A percentile compares a stretch with the other conserved stretches of the same genome.
Evolutionary conservation across 441 rosid species (phyloP).

Genomic region (Arabidopsis lyrata): DNA sequence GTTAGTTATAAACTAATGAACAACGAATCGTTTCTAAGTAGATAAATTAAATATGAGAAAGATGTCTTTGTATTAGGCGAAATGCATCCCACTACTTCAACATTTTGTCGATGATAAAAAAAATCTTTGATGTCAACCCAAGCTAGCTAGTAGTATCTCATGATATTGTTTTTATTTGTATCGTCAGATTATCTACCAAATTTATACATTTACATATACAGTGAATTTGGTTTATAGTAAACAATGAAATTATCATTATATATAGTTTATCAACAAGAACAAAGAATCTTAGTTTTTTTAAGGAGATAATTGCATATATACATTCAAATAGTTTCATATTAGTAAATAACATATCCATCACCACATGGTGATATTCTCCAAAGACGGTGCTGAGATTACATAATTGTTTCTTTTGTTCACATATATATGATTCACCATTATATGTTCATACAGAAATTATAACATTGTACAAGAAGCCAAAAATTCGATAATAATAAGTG

Average conservation of each 20-base stretch:
- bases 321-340: slow-evolving; percentile 7
- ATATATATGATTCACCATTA: slow-evolving; percentile 35
- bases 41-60: slow-evolving; percentile 3
- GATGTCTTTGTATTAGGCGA: slow-evolving; percentile 23
- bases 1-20: slow-evolving; percentile 12
- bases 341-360: slow-evolving; percentile 15
- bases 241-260: neutral
- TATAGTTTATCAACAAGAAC: neutral
- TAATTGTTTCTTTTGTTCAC: slow-evolving; percentile 26
- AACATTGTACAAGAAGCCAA: slow-evolving; percentile 26
- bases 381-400: slow-evolving; percentile 37
- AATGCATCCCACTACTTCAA: slow-evolving; percentile 43
- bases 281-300: slow-evolving; percentile 4
- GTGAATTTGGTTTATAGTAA: slow-evolving; percentile 19
- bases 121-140: slow-evolving; percentile 31
- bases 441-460: slow-evolving; percentile 2
- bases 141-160: slow-evolving; percentile 22
- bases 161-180: slow-evolving; percentile 38
- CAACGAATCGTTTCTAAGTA: slow-evolving; percentile 26
- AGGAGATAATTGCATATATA: slow-evolving; percentile 14
- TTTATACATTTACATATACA: neutral
- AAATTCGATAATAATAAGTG: slow-evolving; percentile 11
- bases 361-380: slow-evolving; percentile 43
- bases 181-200: slow-evolving; percentile 14
- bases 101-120: slow-evolving; percentile 26